These are phyloP conservation scores for Monascus purpureus DNA, from an alignment of 495 filamentous ascomycete species.

Conservation along the genomic window DNA sequence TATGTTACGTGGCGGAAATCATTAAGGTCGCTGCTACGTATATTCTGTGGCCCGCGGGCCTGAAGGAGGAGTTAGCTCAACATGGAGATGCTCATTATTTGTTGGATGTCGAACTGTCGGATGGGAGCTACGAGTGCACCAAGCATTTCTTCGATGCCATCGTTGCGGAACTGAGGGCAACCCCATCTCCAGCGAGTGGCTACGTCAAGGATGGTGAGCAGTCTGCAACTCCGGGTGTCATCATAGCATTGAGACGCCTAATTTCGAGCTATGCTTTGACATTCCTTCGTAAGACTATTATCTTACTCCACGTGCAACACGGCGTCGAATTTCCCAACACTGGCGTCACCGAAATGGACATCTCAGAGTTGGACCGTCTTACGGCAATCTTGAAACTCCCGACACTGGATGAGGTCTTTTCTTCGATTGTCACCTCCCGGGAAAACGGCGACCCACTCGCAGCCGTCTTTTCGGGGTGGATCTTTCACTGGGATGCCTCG, in stretches of 20 bases:
- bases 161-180: constrained; percentile 28
- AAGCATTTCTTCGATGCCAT: constrained; percentile 29
- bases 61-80: constrained; percentile 25
- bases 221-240: constrained; percentile 21
- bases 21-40: constrained; percentile 52
- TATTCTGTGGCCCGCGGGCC: constrained; percentile 26
- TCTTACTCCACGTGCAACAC: constrained; percentile 77
- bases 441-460: constrained; percentile 24
- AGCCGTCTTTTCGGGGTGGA: constrained; percentile 63
- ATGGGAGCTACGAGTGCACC: constrained; percentile 16
- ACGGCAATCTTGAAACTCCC: constrained; percentile 62
- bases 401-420: constrained; percentile 64
- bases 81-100: constrained; percentile 19
- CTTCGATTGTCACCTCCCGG: constrained; percentile 21
- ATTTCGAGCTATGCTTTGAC: constrained; percentile 71
- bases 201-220: constrained; percentile 32
- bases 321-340: constrained; percentile 77
- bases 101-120: constrained; percentile 14
- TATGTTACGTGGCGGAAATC: constrained; percentile 88
- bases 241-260: constrained; percentile 35
- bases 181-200: constrained; percentile 28
- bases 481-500: constrained; percentile 45
- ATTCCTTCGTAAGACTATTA: constrained; percentile 73
- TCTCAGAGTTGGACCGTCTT: constrained; percentile 71
- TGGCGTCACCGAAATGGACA: constrained; percentile 47